These are phyloP conservation scores for Centella asiatica DNA, from an alignment of 129 eudicot genomes.

Conservation along the genomic window DNA sequence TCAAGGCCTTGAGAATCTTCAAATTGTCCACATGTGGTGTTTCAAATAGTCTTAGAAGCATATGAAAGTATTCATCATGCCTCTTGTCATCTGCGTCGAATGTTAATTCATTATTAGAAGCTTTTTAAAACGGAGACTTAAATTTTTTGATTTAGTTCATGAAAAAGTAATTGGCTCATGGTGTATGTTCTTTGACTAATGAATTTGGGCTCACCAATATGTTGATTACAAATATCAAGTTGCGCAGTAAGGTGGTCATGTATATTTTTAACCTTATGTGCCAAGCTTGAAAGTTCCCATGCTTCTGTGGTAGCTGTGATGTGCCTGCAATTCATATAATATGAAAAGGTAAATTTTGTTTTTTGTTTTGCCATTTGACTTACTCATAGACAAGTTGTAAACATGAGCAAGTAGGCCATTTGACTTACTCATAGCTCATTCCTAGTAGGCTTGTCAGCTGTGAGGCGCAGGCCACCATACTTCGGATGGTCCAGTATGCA, in stretches of 20 bases:
- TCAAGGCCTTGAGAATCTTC: conserved; percentile 62
- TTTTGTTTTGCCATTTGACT: background rate
- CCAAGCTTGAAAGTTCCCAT: conserved; percentile 89
- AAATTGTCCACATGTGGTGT: conserved; percentile 58
- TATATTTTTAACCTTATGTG: conserved; percentile 62
- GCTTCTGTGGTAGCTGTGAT: conserved; percentile 63
- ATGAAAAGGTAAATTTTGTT: background rate
- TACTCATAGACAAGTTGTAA: too few relatives aligned
- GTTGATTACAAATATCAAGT: conserved; percentile 51
- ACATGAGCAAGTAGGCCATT: background rate
- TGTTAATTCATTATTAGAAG: background rate
- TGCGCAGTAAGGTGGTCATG: conserved; percentile 60
- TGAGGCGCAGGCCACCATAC: conserved; percentile 70
- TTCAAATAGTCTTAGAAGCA: conserved; percentile 53
- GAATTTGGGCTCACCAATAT: conserved; percentile 45
- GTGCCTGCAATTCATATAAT: conserved; percentile 31
- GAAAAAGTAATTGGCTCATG: background rate
- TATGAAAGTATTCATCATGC: conserved; percentile 55
- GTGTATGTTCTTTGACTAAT: background rate
- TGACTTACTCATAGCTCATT: conserved; percentile 62
- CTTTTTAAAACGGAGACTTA: background rate
- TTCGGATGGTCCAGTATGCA: conserved; percentile 79
- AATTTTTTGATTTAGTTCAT: background rate
- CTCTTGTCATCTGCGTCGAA: conserved; percentile 74
- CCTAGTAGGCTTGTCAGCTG: conserved; percentile 68